phyloP scores from a whole-genome alignment of 75 land plant species.

The Isoetes taiwanensis region DNA sequence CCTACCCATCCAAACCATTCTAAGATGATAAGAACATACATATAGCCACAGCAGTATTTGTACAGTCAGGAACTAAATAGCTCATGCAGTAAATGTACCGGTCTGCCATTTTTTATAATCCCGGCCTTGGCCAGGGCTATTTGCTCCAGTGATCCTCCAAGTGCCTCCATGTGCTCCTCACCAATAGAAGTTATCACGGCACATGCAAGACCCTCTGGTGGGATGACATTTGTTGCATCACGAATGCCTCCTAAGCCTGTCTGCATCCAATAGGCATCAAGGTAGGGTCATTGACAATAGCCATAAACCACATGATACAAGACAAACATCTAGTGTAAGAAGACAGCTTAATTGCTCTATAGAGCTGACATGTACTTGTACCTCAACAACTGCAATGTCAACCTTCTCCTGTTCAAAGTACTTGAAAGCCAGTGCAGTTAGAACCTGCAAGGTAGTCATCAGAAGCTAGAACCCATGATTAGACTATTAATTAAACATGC shows the following conservation, averaged over 20 bases:
- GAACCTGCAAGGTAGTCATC: conserved; percentile 31
- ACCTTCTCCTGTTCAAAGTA: conserved; percentile 71
- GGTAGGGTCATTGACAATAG: neutral
- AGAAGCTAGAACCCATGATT: neutral
- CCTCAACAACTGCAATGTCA: conserved; percentile 86
- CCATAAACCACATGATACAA: neutral
- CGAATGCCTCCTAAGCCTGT: conserved; percentile 94
- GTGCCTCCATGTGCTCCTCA: conserved; percentile 73
- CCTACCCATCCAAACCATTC: too few species aligned
- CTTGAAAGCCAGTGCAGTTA: conserved; percentile 69
- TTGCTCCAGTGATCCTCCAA: conserved; percentile 80
- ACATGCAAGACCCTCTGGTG: conserved; percentile 38
- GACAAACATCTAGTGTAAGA: neutral
- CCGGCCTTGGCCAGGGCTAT: conserved; percentile 91
- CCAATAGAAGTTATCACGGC: conserved; percentile 79
- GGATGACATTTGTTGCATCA: conserved; percentile 90
- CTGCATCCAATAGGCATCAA: too few species aligned
- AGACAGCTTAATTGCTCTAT: neutral
- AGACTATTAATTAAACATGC: neutral
- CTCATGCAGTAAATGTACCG: conserved; percentile 59
- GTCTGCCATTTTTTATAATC: conserved; percentile 74
- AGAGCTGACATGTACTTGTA: conserved; percentile 9
- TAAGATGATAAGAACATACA: too few species aligned
- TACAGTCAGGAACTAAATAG: neutral
- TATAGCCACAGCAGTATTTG: neutral